Conservation (phyloP, 2,329 filamentous ascomycete genomes). For the Calcarisporium arbuscula region DNA sequence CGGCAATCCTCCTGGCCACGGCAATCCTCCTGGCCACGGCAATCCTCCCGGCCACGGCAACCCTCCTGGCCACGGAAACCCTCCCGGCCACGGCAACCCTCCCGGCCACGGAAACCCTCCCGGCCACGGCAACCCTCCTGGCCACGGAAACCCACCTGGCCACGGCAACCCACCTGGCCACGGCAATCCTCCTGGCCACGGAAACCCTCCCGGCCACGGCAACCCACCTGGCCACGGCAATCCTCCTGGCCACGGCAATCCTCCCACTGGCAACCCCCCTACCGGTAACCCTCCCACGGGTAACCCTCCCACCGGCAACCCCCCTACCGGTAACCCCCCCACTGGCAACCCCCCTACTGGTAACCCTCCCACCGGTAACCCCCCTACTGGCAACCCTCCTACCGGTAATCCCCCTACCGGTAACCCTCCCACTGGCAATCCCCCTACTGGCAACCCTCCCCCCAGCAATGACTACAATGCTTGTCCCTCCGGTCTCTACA, state of each 20-base stretch:
- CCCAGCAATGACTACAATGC: neutral
- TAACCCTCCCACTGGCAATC: neutral
- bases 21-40: neutral
- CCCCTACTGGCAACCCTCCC: neutral
- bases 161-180: neutral
- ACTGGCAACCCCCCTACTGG: constrained; percentile 1
- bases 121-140: neutral
- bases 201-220: constrained; percentile 1
- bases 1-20: constrained; percentile 2
- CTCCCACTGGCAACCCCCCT: neutral
- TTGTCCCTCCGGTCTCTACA: constrained; percentile 7
- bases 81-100: neutral
- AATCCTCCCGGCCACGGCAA: constrained; percentile 3
- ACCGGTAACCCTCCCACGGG: neutral
- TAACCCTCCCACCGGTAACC: neutral
- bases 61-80: neutral
- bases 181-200: constrained; percentile 2
- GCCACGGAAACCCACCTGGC: neutral
- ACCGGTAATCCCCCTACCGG: neutral
- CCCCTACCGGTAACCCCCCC: neutral
- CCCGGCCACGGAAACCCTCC: too few species aligned
- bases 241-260: constrained; percentile 2
- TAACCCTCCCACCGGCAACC: constrained; percentile 2
- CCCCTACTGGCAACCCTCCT: neutral
- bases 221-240: neutral